A percentile compares a stretch with the other conserved stretches of the same genome.
These are phyloP conservation scores for Psilocybe mexicana DNA, from an alignment of 1,284 basidiomycete species.

Conservation along the genomic window DNA sequence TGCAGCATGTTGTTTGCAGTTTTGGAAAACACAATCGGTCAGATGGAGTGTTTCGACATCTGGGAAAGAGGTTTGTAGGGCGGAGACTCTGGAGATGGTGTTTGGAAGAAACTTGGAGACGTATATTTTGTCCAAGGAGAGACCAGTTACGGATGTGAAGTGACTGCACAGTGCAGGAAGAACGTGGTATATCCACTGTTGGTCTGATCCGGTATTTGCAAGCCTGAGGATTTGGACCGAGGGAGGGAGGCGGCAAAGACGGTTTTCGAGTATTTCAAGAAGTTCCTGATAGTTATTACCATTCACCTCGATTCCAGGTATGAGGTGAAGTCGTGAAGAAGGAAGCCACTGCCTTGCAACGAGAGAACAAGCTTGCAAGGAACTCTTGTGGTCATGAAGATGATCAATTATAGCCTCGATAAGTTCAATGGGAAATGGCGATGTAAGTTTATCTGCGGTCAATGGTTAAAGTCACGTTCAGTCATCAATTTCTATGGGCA, in stretches of 20 bases:
- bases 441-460: no score
- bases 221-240: not conserved
- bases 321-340: constrained; percentile 10
- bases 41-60: not conserved
- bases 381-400: constrained; percentile 11
- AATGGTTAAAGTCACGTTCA: no score
- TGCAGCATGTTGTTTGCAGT: not conserved
- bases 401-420: constrained; percentile 1
- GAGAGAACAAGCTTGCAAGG: constrained; percentile 12
- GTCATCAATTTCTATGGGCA: no score
- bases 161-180: not conserved
- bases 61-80: not conserved
- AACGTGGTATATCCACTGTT: not conserved
- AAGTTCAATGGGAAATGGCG: constrained; percentile 9
- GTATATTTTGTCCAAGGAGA: not conserved
- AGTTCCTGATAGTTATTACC: not conserved
- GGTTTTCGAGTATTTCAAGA: not conserved
- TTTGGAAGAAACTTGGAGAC: not conserved
- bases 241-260: not conserved
- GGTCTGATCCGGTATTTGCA: not conserved
- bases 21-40: not conserved
- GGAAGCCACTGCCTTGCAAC: constrained; percentile 12
- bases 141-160: not conserved
- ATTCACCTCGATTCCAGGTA: not conserved
- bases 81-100: not conserved